These are phyloP conservation scores for Cladosporium velox DNA, from an alignment of 2,329 filamentous ascomycete genomes.

Conservation along the genomic window DNA sequence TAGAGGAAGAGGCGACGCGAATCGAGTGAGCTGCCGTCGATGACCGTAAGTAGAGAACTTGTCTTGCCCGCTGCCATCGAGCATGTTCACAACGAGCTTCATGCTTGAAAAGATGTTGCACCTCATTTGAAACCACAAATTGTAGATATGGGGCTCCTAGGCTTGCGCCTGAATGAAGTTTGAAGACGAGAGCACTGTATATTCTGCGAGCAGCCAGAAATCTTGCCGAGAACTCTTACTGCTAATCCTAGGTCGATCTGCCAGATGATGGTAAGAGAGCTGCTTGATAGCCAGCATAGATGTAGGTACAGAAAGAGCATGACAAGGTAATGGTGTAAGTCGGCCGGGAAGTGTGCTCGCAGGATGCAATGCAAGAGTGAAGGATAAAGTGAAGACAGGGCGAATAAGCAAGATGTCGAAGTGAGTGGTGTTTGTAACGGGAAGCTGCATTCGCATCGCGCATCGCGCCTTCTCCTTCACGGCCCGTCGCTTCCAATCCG, in stretches of 20 bases:
- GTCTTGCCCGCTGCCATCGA: not conserved
- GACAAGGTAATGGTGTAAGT: not conserved
- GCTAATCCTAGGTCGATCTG: not conserved
- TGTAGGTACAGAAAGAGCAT: not conserved
- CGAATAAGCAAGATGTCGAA: not conserved
- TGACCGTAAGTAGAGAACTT: not conserved
- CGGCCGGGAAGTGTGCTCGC: not conserved
- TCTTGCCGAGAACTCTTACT: not conserved
- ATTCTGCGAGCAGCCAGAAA: not conserved
- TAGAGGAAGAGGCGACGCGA: not conserved
- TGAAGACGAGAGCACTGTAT: not conserved
- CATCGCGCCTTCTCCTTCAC: not conserved
- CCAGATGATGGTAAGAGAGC: not conserved
- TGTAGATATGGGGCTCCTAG: not conserved
- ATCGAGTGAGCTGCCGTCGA: not conserved
- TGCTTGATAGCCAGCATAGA: not conserved
- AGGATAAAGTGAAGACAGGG: not conserved
- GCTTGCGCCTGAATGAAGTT: not conserved
- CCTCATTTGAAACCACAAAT: not conserved
- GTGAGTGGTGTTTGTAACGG: constrained; percentile 1
- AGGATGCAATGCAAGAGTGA: not conserved
- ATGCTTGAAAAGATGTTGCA: not conserved
- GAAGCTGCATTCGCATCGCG: constrained; percentile 4
- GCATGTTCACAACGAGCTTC: not conserved
- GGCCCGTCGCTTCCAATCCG: not conserved